Evolutionary conservation across 2,329 filamentous ascomycete genomes (phyloP), one percentile per base, ranked within the genome.

Genomic region (Fusarium vanettenii): DNA sequence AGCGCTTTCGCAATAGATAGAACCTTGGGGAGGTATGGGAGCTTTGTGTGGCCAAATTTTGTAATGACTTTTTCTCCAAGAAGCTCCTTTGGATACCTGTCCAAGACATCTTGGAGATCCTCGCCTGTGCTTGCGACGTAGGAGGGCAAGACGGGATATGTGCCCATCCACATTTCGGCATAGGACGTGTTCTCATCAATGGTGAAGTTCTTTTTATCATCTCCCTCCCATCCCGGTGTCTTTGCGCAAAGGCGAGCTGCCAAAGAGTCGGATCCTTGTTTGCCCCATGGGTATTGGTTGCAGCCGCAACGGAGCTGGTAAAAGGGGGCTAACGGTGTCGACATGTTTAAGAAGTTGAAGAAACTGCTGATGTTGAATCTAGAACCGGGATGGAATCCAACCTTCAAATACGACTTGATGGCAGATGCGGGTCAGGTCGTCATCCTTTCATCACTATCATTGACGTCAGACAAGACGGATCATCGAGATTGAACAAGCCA

Each of bases 11-110:
- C 87, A 78, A 95, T 94, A 10, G 92, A 95, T 2, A 95, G 85
- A 48, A 95, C 89, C 85, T 95, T 95, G 10, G 92, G 92, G 0
- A 95, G 85, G 80, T 91, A 95, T 2, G 93, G 93, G 3, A 95
- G 84, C 73, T 93, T 91, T 3, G 85, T 74, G 59, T 80, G 84
- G 56, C 90, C 92, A 67, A 92, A 92, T 62, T 90, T 89, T 22
- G 90, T 82, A 6, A 90, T 83, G 6, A 92, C 89, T 2, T 86
- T 85, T 67, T 90, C 86, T 4, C 93, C 93, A 2, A 95, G 86
- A 0, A 94, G 85, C 67, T 89, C 84, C 22, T 92, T 86, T 39
- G 91, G 86, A 78, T 93, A 86, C 64, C 84, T 84, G 72, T 92
- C 87, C 35, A 95, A 83, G 18, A 93, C 88, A 25, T 92, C 88